Evolutionary conservation across 371 early-diverging fungal genomes (phyloP).

Genomic region (Saksenaea vasiformis): DNA sequence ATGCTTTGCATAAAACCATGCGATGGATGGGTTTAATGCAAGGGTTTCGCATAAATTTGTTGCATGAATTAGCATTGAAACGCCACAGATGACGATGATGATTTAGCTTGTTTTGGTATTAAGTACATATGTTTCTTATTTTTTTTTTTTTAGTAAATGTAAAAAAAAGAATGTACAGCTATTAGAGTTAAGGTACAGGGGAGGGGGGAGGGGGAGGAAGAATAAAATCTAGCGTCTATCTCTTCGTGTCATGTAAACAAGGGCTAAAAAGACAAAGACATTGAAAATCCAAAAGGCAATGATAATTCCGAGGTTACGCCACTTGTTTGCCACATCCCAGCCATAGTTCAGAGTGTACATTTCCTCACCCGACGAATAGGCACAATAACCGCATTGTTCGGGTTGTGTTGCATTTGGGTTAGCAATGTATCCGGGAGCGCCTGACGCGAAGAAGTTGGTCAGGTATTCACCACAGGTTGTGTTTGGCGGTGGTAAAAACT

Average conservation of each 20-base stretch:
- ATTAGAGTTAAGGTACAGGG: neutral
- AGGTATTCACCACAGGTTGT: slow-evolving; percentile 58
- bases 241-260: slow-evolving; percentile 11
- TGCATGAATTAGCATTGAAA: neutral
- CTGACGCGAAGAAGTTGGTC: slow-evolving; percentile 38
- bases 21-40: neutral
- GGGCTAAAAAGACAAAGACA: slow-evolving; percentile 23
- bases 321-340: slow-evolving; percentile 47
- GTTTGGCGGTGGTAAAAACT: slow-evolving; percentile 51
- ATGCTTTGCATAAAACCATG: no score
- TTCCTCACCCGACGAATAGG: slow-evolving; percentile 50
- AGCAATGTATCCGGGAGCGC: slow-evolving; percentile 52
- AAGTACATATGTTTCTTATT: neutral
- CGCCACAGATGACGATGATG: no score
- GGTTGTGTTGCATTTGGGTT: slow-evolving; percentile 33
- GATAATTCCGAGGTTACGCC: slow-evolving; percentile 62
- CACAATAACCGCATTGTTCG: slow-evolving; percentile 60
- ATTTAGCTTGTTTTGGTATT: no score
- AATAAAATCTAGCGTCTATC: slow-evolving; percentile 8
- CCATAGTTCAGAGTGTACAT: slow-evolving; percentile 26
- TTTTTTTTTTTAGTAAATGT: neutral
- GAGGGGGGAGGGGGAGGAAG: no score
- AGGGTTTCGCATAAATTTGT: neutral
- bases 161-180: neutral
- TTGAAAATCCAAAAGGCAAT: slow-evolving; percentile 56